Evolutionary conservation across 306 rosid genomes (phyloP).

Genomic region (Quercus aquifolioides): DNA sequence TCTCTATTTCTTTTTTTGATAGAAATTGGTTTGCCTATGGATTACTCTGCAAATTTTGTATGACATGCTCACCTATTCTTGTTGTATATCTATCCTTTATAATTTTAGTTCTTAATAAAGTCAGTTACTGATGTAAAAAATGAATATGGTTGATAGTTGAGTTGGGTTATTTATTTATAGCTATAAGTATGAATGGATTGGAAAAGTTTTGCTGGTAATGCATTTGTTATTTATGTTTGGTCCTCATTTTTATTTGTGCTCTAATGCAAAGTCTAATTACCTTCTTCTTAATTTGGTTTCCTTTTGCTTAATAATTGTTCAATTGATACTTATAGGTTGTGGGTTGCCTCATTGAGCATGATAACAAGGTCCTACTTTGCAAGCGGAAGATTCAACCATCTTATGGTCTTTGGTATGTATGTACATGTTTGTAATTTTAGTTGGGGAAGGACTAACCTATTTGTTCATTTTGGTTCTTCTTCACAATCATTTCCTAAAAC

Average conservation of each 20-base stretch:
- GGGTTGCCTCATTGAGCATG: conserved; percentile 89
- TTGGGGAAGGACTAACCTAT: conserved; percentile 3
- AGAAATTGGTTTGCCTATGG: not conserved
- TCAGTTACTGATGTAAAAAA: not conserved
- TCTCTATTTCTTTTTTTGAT: not conserved
- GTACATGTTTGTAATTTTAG: not conserved
- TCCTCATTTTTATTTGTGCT: not conserved
- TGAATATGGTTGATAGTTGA: not conserved
- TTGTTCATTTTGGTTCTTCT: conserved; percentile 12
- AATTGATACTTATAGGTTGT: conserved; percentile 57
- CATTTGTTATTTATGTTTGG: conserved; percentile 12
- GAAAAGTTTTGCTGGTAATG: conserved; percentile 1
- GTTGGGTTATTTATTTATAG: not conserved
- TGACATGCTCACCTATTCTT: not conserved
- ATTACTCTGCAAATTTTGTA: not conserved
- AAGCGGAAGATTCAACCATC: conserved; percentile 97
- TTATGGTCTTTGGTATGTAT: conserved; percentile 85
- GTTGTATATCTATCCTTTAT: not conserved
- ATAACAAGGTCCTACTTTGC: conserved; percentile 86
- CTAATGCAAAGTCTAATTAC: conserved; percentile 9
- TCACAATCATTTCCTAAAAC: conserved; percentile 1
- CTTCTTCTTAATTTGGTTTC: conserved; percentile 24
- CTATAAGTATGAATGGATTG: not conserved
- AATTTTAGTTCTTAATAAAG: not conserved
- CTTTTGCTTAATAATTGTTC: conserved; percentile 23